Evolutionary conservation across 345 rosid species (phyloP).

Genomic region (Salix viminalis): DNA sequence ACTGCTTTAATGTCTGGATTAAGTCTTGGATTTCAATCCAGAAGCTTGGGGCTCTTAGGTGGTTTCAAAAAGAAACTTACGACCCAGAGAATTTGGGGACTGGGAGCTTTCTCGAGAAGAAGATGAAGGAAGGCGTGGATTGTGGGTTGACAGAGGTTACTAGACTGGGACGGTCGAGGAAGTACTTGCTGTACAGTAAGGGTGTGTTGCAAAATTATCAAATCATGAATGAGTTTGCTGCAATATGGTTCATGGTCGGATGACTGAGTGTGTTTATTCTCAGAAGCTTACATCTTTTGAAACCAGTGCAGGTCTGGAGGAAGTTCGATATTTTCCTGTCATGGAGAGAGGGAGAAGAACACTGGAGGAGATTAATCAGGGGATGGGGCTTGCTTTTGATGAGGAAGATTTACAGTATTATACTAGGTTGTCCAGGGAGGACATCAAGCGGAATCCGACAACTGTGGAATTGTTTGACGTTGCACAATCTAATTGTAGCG

Average conservation of each 20-base stretch:
- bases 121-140: slow-evolving; percentile 55
- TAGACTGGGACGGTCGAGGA: slow-evolving; percentile 80
- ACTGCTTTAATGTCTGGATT: slow-evolving; percentile 66
- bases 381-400: slow-evolving; percentile 94
- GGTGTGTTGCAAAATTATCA: slow-evolving; percentile 51
- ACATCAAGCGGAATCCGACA: slow-evolving; percentile 71
- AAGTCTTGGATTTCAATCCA: slow-evolving; percentile 36
- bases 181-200: slow-evolving; percentile 65
- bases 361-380: slow-evolving; percentile 78
- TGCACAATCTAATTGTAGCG: slow-evolving; percentile 81
- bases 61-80: slow-evolving; percentile 77
- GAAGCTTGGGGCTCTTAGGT: slow-evolving; percentile 54
- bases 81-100: slow-evolving; percentile 82
- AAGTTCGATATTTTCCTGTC: slow-evolving; percentile 60
- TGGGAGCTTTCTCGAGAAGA: slow-evolving; percentile 74
- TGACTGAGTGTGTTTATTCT: slow-evolving; percentile 77
- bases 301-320: slow-evolving; percentile 69
- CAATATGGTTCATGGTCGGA: slow-evolving; percentile 75
- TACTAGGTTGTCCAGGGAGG: slow-evolving; percentile 65
- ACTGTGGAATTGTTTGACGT: slow-evolving; percentile 92
- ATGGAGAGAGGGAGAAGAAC: slow-evolving; percentile 86
- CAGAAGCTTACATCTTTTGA: slow-evolving; percentile 60
- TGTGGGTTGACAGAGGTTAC: slow-evolving; percentile 76
- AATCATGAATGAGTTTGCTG: slow-evolving; percentile 59
- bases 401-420: slow-evolving; percentile 93